phyloP scores from a whole-genome alignment of 108 stramenopile species.

The Epithemia pelagica region DNA sequence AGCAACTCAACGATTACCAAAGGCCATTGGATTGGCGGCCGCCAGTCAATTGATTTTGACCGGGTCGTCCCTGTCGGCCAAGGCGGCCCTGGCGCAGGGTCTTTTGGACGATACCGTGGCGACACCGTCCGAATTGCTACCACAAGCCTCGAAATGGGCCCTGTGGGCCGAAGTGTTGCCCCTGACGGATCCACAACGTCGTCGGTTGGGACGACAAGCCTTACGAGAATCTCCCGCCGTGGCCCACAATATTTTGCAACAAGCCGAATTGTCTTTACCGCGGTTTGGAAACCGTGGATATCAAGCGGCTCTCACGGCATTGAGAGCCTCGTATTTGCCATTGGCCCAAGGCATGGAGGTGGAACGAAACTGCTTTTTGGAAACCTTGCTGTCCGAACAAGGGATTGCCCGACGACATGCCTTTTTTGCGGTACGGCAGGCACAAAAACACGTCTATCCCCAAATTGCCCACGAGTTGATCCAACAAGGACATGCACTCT shows the following conservation, averaged over 20 bases:
- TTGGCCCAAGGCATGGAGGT: slow-evolving; percentile 57
- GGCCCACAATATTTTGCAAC: slow-evolving; percentile 45
- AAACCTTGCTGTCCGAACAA: slow-evolving; percentile 55
- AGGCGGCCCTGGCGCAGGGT: slow-evolving; percentile 43
- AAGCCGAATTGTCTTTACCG: slow-evolving; percentile 57
- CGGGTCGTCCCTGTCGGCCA: slow-evolving; percentile 52
- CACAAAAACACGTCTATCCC: slow-evolving; percentile 39
- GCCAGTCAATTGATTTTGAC: slow-evolving; percentile 83
- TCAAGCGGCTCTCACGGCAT: slow-evolving; percentile 66
- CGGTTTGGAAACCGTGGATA: slow-evolving; percentile 60
- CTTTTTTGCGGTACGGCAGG: slow-evolving; percentile 90
- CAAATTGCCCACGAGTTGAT: slow-evolving; percentile 8
- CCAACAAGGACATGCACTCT: slow-evolving; percentile 16
- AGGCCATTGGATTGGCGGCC: slow-evolving; percentile 65
- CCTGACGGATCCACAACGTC: slow-evolving; percentile 21
- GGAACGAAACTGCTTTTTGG: slow-evolving; percentile 58
- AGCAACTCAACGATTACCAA: slow-evolving; percentile 94
- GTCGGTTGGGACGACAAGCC: slow-evolving; percentile 37
- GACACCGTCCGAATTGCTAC: slow-evolving; percentile 25
- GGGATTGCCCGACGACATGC: slow-evolving; percentile 84
- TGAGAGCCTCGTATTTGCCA: slow-evolving; percentile 55
- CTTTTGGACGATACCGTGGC: slow-evolving; percentile 8
- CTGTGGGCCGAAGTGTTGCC: slow-evolving; percentile 43
- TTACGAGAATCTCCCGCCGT: slow-evolving; percentile 33
- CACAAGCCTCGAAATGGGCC: slow-evolving; percentile 52